Evolutionary conservation across 495 filamentous ascomycete species (phyloP).

Genomic region (Aspergillus carlsbadensis): DNA sequence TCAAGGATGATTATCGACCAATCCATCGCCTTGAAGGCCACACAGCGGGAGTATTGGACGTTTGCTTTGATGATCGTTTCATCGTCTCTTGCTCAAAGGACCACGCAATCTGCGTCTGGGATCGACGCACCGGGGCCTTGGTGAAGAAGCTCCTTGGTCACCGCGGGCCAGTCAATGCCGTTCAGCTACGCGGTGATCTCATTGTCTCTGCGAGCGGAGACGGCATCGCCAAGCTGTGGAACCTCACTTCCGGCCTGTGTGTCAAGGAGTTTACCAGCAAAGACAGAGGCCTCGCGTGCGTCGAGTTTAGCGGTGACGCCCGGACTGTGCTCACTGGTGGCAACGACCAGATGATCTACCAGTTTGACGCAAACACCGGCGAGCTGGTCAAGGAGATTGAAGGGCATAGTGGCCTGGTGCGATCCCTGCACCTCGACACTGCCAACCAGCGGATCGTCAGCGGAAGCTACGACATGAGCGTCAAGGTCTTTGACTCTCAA

Average conservation of each 20-base stretch:
- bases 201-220: constrained; percentile 92
- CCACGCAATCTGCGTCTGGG: constrained; percentile 88
- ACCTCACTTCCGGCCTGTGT: constrained; percentile 77
- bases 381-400: constrained; percentile 72
- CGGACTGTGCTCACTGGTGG: constrained; percentile 87
- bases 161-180: constrained; percentile 88
- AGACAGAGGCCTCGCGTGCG: constrained; percentile 88
- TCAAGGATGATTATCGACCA: constrained; percentile 72
- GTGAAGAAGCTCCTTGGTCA: constrained; percentile 79
- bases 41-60: constrained; percentile 84
- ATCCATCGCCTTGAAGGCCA: constrained; percentile 74
- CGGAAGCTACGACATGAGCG: constrained; percentile 89
- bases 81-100: constrained; percentile 98
- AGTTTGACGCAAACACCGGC: constrained; percentile 90
- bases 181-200: constrained; percentile 87
- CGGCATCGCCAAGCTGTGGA: constrained; percentile 91
- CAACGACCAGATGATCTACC: constrained; percentile 89
- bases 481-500: constrained; percentile 86
- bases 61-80: constrained; percentile 85
- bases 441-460: constrained; percentile 79
- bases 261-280: constrained; percentile 86
- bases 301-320: constrained; percentile 91
- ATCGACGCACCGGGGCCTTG: constrained; percentile 70
- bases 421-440: constrained; percentile 84
- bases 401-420: constrained; percentile 79